Evolutionary conservation across 345 rosid species (phyloP), one percentile per base, ranked within the genome.

Genomic region (Zanthoxylum bungeanum): DNA sequence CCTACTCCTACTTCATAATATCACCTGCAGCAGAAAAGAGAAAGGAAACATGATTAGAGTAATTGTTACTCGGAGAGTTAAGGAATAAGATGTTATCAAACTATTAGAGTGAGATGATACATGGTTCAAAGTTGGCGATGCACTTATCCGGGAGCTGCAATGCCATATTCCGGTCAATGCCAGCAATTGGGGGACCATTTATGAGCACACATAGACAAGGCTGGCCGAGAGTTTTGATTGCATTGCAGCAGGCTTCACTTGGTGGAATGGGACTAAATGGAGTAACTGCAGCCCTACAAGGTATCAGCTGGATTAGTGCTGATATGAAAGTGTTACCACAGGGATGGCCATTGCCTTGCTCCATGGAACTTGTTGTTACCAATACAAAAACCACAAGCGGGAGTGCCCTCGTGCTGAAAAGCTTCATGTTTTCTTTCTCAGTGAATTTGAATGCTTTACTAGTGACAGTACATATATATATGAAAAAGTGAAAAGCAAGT

Each of bases 201-300:
- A 85, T 77, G 39, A 95, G 89, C 27, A 82, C 84, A 75, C 97
- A 91, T 50, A 91, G 72, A 77, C 99, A 92, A 67, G 92, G 88
- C 77, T 92, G 97, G 37, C 98, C 97, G 8, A 92, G 85, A 63
- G 81, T 42, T 68, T 83, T 89, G 79, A 92, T 77, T 42, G 92
- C 96, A 61, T 80, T 83, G 86, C 99, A 94, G 78, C 97, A 95
- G 39, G 87, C 75, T 31, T 78, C 80, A 68, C 85, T 88, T 9
- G 96, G 99, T 3, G 90, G 86, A 71, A 89, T 73, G 24, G 97
- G 89, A 74, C 92, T 90, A 71, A 87, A 92, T 1, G 96, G 92
- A 52, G 96, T 89, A 44, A 92, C 96, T 5, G 96, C 87, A 69
- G 97, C 85, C 74, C 88, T 81, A 70, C 98, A 94, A 10, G 98